Percentiles rank a stretch among this genome's conserved stretches.
These are phyloP conservation scores for Boletus speciosus DNA, from an alignment of 768 basidiomycete genomes.

Conservation along the genomic window DNA sequence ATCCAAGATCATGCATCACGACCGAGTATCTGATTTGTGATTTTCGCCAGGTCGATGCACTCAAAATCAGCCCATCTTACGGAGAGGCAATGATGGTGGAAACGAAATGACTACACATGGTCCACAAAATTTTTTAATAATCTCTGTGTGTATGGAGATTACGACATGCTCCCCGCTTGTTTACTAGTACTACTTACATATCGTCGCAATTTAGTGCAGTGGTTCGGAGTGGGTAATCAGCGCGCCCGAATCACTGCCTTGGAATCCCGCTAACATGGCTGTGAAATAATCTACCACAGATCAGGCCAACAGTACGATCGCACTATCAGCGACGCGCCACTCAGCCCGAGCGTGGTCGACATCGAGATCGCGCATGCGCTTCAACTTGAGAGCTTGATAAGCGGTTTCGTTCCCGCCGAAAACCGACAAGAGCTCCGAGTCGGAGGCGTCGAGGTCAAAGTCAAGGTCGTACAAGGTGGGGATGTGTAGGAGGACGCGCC, in stretches of 20 bases:
- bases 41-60: not conserved
- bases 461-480: constrained; percentile 51
- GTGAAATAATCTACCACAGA: constrained; percentile 1
- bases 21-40: not conserved
- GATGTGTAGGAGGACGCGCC: constrained; percentile 51
- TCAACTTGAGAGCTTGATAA: constrained; percentile 44
- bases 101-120: not conserved
- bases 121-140: not conserved
- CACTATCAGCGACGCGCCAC: constrained; percentile 58
- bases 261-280: not conserved
- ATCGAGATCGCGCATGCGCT: constrained; percentile 55
- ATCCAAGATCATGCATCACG: not conserved
- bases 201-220: not conserved
- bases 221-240: not conserved
- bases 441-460: constrained; percentile 52
- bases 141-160: not conserved
- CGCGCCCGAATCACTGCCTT: constrained; percentile 6
- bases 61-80: not conserved
- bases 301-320: constrained; percentile 45
- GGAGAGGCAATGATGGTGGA: constrained; percentile 3
- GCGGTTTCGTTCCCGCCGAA: constrained; percentile 17
- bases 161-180: not conserved
- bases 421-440: constrained; percentile 46
- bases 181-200: not conserved
- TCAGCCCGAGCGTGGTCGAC: constrained; percentile 63